phyloP scores from a whole-genome alignment of 1,139 yeast genomes.

The Kodamaea arcana region DNA sequence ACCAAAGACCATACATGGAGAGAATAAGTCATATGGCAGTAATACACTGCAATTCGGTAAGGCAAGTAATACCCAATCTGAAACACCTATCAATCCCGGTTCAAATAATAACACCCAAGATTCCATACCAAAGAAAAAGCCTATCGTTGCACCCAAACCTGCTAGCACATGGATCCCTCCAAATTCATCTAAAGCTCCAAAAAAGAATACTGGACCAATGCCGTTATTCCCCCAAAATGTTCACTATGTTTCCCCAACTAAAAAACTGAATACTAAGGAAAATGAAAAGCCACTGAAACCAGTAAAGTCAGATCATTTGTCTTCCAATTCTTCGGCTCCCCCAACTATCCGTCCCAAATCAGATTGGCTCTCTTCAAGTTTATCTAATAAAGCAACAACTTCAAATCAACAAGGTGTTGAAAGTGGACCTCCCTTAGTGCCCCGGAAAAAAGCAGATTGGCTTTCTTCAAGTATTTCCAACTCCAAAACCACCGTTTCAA shows the following conservation, averaged over 20 bases:
- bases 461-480: conserved; percentile 13
- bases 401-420: conserved; percentile 7
- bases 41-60: too few relatives aligned
- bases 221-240: conserved; percentile 14
- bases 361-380: conserved; percentile 18
- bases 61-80: too few relatives aligned
- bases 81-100: background rate
- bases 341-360: conserved; percentile 7
- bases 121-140: background rate
- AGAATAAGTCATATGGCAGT: too few relatives aligned
- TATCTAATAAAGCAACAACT: conserved; percentile 10
- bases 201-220: conserved; percentile 8
- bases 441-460: conserved; percentile 14
- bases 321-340: background rate
- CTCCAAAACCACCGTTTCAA: conserved; percentile 10
- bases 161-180: conserved; percentile 11
- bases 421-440: conserved; percentile 5
- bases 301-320: conserved; percentile 6
- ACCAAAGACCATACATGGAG: too few relatives aligned
- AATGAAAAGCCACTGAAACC: conserved; percentile 10
- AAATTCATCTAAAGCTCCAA: conserved; percentile 7
- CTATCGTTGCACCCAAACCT: conserved; percentile 1
- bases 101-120: background rate
- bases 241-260: conserved; percentile 11
- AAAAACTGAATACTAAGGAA: background rate